A percentile compares a stretch with the other conserved stretches of the same genome.
Evolutionary conservation across 1,139 yeast genomes (phyloP).

Genomic region (Magnusiomyces fungicola): DNA sequence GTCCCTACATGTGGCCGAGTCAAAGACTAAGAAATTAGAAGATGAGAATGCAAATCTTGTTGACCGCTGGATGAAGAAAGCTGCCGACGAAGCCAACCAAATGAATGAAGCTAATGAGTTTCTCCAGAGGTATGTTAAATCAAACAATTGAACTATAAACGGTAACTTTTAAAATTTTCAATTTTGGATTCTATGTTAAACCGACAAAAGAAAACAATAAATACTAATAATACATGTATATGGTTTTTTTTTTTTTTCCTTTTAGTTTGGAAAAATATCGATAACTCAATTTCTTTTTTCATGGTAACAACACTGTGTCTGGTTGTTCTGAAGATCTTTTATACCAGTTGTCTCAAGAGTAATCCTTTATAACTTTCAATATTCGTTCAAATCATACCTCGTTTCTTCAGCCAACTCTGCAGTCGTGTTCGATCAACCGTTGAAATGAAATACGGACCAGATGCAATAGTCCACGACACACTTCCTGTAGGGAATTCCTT

Average conservation of each 20-base stretch:
- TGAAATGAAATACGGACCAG: conserved; percentile 72
- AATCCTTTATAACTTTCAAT: too few species aligned
- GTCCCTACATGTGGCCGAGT: conserved; percentile 56
- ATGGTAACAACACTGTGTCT: too few species aligned
- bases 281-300: background rate
- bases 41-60: conserved; percentile 43
- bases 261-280: conserved; percentile 10
- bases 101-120: conserved; percentile 51
- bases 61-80: conserved; percentile 54
- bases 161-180: too few species aligned
- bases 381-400: conserved; percentile 2
- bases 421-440: conserved; percentile 45
- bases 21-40: conserved; percentile 36
- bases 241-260: background rate
- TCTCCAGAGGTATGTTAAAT: conserved; percentile 30
- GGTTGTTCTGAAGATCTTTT: too few species aligned
- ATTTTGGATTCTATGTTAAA: too few species aligned
- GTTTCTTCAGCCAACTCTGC: conserved; percentile 15
- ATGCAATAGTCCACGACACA: conserved; percentile 87
- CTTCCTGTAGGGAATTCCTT: conserved; percentile 60
- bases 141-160: too few species aligned
- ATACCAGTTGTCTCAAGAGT: too few species aligned
- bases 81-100: conserved; percentile 49
- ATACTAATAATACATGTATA: background rate
- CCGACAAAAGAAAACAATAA: too few species aligned